phyloP scores from a whole-genome alignment of 768 basidiomycete species.

The Auriscalpium microsporum region DNA sequence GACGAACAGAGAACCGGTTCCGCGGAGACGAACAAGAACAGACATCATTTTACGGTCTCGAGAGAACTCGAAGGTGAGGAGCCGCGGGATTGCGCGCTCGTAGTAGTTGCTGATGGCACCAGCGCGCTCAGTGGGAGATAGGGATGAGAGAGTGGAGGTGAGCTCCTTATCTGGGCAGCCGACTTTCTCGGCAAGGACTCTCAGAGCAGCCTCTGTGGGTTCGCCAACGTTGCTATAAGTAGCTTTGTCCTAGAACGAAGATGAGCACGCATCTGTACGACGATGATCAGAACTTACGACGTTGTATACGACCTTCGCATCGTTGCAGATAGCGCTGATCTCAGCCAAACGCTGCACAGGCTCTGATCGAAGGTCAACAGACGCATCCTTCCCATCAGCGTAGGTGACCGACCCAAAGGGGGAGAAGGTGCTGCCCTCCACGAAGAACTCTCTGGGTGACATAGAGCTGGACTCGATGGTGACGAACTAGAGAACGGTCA shows the following conservation, averaged over 20 bases:
- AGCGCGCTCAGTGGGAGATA: slow-evolving; percentile 56
- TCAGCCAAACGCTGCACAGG: slow-evolving; percentile 81
- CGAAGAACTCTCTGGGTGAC: slow-evolving; percentile 56
- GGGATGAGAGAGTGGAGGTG: slow-evolving; percentile 44
- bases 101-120: slow-evolving; percentile 82
- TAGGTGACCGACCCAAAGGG: slow-evolving; percentile 69
- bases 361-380: slow-evolving; percentile 52
- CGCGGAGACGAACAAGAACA: slow-evolving; percentile 70
- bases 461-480: slow-evolving; percentile 50
- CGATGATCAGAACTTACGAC: slow-evolving; percentile 34
- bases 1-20: slow-evolving; percentile 73
- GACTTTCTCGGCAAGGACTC: slow-evolving; percentile 91
- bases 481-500: slow-evolving; percentile 47
- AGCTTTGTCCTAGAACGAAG: slow-evolving; percentile 56
- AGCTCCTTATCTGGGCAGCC: slow-evolving; percentile 60
- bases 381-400: slow-evolving; percentile 51
- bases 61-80: slow-evolving; percentile 95
- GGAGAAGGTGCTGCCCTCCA: slow-evolving; percentile 91
- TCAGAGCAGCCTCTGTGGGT: slow-evolving; percentile 95
- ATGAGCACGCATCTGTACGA: slow-evolving; percentile 3
- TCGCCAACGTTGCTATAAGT: slow-evolving; percentile 83
- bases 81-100: slow-evolving; percentile 63
- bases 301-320: slow-evolving; percentile 83
- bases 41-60: slow-evolving; percentile 99
- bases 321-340: slow-evolving; percentile 91